A percentile compares a stretch with the other conserved stretches of the same genome.
These are phyloP conservation scores for Mrakia blollopis DNA, from an alignment of 768 basidiomycete genomes.

Conservation along the genomic window DNA sequence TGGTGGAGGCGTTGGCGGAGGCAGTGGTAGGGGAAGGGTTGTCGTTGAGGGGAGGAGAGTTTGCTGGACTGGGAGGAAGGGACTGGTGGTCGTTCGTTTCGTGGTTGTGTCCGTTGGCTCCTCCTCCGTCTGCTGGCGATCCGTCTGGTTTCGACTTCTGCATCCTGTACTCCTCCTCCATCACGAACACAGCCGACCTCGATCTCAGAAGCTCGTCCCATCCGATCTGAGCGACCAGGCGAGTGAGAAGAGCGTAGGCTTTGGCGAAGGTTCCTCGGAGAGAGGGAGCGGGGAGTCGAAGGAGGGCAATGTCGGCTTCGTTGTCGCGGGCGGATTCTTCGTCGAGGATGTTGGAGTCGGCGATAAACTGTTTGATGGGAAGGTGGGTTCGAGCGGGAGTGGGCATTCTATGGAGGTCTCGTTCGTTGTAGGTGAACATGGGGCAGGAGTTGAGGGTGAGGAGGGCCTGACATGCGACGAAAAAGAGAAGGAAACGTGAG, in stretches of 20 bases:
- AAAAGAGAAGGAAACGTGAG: not conserved
- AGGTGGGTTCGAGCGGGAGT: constrained; percentile 74
- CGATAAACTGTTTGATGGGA: constrained; percentile 77
- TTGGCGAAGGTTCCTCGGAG: constrained; percentile 93
- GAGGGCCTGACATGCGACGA: constrained; percentile 53
- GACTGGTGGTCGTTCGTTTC: not conserved
- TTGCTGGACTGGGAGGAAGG: constrained; percentile 5
- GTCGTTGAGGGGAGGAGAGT: constrained; percentile 4
- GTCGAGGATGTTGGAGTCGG: constrained; percentile 72
- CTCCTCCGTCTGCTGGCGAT: constrained; percentile 40
- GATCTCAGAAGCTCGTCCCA: constrained; percentile 98
- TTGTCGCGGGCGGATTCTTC: constrained; percentile 78
- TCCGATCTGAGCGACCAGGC: constrained; percentile 87
- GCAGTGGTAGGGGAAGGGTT: constrained; percentile 30
- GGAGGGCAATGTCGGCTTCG: constrained; percentile 79
- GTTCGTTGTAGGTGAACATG: constrained; percentile 98
- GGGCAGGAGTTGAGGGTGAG: constrained; percentile 97
- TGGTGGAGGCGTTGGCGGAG: constrained; percentile 71
- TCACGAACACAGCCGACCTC: constrained; percentile 91
- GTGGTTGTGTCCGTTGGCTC: not conserved
- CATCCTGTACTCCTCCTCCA: constrained; percentile 99
- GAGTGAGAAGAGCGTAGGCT: constrained; percentile 83
- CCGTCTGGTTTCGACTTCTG: constrained; percentile 66
- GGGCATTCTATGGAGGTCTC: constrained; percentile 82
- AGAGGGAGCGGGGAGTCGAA: constrained; percentile 90